phyloP scores from a whole-genome alignment of 129 eudicot genomes.

The Oenanthe sinensis region DNA sequence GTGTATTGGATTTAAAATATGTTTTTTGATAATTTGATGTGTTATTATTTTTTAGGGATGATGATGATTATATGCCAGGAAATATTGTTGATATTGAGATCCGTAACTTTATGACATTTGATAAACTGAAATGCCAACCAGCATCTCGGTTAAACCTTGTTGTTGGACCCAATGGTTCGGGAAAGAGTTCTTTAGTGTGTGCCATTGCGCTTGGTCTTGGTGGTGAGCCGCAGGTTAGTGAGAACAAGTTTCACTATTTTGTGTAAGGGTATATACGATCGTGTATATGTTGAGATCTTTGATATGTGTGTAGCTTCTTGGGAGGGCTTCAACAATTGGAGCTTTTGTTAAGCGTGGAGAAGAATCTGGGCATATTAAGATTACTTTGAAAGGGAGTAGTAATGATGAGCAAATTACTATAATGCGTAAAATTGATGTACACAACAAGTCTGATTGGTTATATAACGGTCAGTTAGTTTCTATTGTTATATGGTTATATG shows the following conservation, averaged over 20 bases:
- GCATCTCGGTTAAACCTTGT: slow-evolving; percentile 92
- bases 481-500: background rate
- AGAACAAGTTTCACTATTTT: background rate
- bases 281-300: slow-evolving; percentile 5
- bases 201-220: slow-evolving; percentile 96
- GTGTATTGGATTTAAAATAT: background rate
- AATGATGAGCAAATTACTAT: slow-evolving; percentile 44
- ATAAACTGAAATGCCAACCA: slow-evolving; percentile 57
- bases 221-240: slow-evolving; percentile 91
- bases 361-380: slow-evolving; percentile 72
- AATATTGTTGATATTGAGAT: slow-evolving; percentile 77
- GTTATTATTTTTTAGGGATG: slow-evolving; percentile 39
- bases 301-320: slow-evolving; percentile 54
- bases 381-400: slow-evolving; percentile 61
- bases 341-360: slow-evolving; percentile 94
- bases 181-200: slow-evolving; percentile 89
- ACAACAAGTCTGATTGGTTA: slow-evolving; percentile 89
- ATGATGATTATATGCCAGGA: slow-evolving; percentile 79
- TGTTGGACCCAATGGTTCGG: slow-evolving; percentile 94
- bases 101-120: slow-evolving; percentile 79
- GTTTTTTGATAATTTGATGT: background rate
- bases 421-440: slow-evolving; percentile 65
- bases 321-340: slow-evolving; percentile 82
- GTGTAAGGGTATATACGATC: background rate
- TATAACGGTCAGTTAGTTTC: slow-evolving; percentile 49